A percentile compares a stretch with the other conserved stretches of the same genome.
Evolutionary conservation across 306 rosid genomes (phyloP).

Genomic region (Medicago arabica): DNA sequence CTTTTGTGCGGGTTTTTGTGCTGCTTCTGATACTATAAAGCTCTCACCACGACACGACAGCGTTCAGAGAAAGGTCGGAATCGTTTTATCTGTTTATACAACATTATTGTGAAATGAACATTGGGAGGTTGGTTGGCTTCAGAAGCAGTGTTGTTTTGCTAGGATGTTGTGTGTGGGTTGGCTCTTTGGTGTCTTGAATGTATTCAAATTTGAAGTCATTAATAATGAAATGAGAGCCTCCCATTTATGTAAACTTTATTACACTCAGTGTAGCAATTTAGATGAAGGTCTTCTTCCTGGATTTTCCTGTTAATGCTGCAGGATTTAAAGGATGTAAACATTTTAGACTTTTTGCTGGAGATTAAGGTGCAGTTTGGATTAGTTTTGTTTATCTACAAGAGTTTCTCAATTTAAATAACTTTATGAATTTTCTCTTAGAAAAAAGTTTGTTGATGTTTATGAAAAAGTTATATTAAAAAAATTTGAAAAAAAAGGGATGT

Average conservation of each 20-base stretch:
- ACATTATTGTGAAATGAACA: constrained; percentile 20
- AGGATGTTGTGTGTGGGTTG: constrained; percentile 34
- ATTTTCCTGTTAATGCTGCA: not conserved
- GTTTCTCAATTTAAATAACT: not conserved
- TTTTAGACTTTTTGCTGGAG: constrained; percentile 14
- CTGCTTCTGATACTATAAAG: not conserved
- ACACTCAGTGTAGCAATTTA: constrained; percentile 27
- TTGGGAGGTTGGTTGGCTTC: constrained; percentile 15
- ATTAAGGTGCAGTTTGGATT: not conserved
- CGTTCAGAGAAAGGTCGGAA: not conserved
- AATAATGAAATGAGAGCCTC: constrained; percentile 23
- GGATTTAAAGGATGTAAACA: constrained; percentile 18
- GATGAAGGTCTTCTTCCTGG: not conserved
- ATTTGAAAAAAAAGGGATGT: not conserved
- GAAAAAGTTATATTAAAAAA: not conserved
- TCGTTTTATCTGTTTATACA: not conserved
- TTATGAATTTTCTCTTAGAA: not conserved
- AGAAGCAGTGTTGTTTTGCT: not conserved
- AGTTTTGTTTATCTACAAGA: not conserved
- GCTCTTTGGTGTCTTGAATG: constrained; percentile 19
- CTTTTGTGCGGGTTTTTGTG: not conserved
- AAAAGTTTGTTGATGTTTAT: constrained; percentile 10
- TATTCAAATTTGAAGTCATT: constrained; percentile 16
- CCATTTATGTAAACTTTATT: constrained; percentile 28
- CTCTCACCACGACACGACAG: not conserved